Percentiles rank a stretch among this genome's conserved stretches.
phyloP scores from a whole-genome alignment of 1,139 yeast genomes.

The Zygoascus hellenicus region DNA sequence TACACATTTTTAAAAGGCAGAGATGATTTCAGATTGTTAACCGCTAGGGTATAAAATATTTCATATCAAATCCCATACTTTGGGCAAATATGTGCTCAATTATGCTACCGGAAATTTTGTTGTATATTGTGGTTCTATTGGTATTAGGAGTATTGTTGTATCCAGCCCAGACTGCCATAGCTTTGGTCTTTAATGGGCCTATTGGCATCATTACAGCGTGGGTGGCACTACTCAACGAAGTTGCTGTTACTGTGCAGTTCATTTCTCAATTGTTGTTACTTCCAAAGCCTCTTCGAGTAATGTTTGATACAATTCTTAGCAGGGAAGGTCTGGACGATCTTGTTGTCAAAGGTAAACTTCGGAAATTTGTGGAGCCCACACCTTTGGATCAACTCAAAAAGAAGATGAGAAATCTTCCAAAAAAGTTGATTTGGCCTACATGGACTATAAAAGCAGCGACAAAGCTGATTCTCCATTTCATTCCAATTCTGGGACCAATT shows the following conservation, averaged over 20 bases:
- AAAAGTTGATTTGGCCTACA: slow-evolving; percentile 31
- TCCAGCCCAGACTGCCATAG: slow-evolving; percentile 45
- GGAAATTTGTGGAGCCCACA: slow-evolving; percentile 35
- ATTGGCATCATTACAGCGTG: slow-evolving; percentile 51
- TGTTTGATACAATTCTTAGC: slow-evolving; percentile 53
- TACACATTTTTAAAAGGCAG: not conserved
- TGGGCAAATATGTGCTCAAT: slow-evolving; percentile 50
- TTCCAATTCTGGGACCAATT: slow-evolving; percentile 62
- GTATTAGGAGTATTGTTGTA: slow-evolving; percentile 40
- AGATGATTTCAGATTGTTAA: not conserved
- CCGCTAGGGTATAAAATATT: slow-evolving; percentile 43
- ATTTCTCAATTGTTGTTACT: slow-evolving; percentile 47
- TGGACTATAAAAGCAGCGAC: slow-evolving; percentile 34
- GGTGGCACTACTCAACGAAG: slow-evolving; percentile 47
- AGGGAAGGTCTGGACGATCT: slow-evolving; percentile 46
- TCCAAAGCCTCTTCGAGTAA: slow-evolving; percentile 49
- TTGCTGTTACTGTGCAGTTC: slow-evolving; percentile 47
- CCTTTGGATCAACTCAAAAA: slow-evolving; percentile 20
- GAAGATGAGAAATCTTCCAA: slow-evolving; percentile 28
- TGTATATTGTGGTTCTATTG: slow-evolving; percentile 42
- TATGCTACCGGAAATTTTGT: slow-evolving; percentile 46
- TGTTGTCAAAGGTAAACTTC: slow-evolving; percentile 43
- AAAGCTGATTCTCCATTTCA: slow-evolving; percentile 40
- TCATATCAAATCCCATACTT: slow-evolving; percentile 40
- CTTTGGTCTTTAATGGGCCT: slow-evolving; percentile 50